Conservation (phyloP, 345 rosid species). For the Lumnitzera littorea region DNA sequence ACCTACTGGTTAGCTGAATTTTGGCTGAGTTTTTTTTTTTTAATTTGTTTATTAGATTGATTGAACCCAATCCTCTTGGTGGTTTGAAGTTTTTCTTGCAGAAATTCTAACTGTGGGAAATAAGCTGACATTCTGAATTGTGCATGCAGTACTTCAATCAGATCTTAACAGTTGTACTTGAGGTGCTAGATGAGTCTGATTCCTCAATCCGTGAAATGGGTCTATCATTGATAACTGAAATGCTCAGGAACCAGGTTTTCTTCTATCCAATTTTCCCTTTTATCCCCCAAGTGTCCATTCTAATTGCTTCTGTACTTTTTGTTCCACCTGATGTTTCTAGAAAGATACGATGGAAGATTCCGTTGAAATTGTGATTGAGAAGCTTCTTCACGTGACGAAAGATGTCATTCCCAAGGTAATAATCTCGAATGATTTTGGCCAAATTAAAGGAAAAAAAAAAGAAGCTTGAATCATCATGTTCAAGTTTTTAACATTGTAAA, state of each 20-base stretch:
- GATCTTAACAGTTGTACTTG: slow-evolving; percentile 92
- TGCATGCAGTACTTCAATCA: slow-evolving; percentile 85
- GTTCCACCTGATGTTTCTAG: slow-evolving; percentile 31
- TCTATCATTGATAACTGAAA: slow-evolving; percentile 67
- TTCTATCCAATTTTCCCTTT: not conserved
- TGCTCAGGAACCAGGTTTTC: slow-evolving; percentile 83
- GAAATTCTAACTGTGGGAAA: not conserved
- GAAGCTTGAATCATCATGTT: too few species aligned
- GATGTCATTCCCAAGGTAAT: slow-evolving; percentile 68
- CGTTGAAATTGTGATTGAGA: slow-evolving; percentile 82
- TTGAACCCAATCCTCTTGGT: too few species aligned
- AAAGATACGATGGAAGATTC: slow-evolving; percentile 89
- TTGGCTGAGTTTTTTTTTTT: too few species aligned
- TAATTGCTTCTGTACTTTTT: too few species aligned
- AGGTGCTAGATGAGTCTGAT: slow-evolving; percentile 76
- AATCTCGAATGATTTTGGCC: too few species aligned
- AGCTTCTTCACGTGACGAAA: slow-evolving; percentile 78
- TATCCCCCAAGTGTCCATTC: slow-evolving; percentile 10
- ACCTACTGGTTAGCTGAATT: too few species aligned
- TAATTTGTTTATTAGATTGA: too few species aligned
- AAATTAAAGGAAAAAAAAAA: too few species aligned
- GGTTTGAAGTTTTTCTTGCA: too few species aligned
- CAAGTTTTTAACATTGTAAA: slow-evolving; percentile 7
- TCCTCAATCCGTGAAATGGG: slow-evolving; percentile 64
- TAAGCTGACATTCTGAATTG: slow-evolving; percentile 8